A percentile compares a stretch with the other conserved stretches of the same genome.
Evolutionary conservation across 257 asterid genomes (phyloP).

Genomic region (Handroanthus guayacan): DNA sequence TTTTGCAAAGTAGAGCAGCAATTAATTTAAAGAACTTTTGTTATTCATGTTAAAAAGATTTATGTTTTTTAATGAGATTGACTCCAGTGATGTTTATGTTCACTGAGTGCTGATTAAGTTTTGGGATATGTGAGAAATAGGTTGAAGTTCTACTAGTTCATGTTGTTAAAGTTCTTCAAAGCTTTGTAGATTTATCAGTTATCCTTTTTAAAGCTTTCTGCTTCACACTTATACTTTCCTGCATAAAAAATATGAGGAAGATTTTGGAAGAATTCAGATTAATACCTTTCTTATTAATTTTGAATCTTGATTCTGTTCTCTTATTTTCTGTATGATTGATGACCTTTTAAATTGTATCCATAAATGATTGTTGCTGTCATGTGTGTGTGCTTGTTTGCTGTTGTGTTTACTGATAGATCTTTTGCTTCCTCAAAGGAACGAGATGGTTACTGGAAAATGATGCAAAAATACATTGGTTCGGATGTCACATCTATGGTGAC

Average conservation of each 20-base stretch:
- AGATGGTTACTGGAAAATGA: constrained; percentile 95
- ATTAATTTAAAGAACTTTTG: background rate
- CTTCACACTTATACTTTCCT: background rate
- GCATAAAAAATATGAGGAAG: background rate
- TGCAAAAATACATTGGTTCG: constrained; percentile 94
- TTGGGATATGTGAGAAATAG: background rate
- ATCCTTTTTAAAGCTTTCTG: constrained; percentile 13
- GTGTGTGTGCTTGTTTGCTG: constrained; percentile 22
- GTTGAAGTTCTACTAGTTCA: background rate
- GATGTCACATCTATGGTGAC: constrained; percentile 99
- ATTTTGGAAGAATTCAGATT: background rate
- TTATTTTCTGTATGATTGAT: constrained; percentile 28
- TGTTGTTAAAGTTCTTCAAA: constrained; percentile 24
- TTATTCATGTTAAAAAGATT: constrained; percentile 2
- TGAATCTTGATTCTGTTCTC: background rate
- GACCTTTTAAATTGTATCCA: constrained; percentile 22
- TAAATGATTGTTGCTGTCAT: constrained; percentile 30
- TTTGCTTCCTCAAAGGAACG: constrained; percentile 68
- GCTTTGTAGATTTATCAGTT: background rate
- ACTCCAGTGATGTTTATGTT: constrained; percentile 22
- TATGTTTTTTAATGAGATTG: constrained; percentile 2
- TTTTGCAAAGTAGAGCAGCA: constrained; percentile 16
- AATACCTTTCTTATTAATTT: constrained; percentile 13
- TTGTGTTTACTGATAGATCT: constrained; percentile 35
- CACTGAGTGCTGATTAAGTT: constrained; percentile 17